Conservation (phyloP, 2,329 filamentous ascomycete genomes). For the Epichloe brachyelytri region DNA sequence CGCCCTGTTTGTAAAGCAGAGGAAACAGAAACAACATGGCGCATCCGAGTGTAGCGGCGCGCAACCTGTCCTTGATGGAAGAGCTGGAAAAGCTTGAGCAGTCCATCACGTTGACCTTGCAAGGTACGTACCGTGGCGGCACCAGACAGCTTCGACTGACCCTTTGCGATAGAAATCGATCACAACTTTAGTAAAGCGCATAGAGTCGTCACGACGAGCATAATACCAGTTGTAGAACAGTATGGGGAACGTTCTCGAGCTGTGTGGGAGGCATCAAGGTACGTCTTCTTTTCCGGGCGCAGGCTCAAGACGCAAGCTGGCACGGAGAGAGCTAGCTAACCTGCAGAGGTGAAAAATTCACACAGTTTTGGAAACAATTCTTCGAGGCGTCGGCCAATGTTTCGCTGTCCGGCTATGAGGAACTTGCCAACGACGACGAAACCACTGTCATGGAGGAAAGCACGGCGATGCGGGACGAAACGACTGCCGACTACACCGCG, state of each 20-base stretch:
- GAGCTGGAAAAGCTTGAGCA: conserved; percentile 94
- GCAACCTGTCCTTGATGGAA: conserved; percentile 70
- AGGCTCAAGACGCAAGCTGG: background rate
- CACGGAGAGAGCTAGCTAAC: background rate
- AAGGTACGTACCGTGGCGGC: conserved; percentile 51
- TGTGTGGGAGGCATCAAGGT: conserved; percentile 96
- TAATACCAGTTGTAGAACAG: conserved; percentile 84
- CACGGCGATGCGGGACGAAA: conserved; percentile 43
- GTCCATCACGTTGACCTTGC: conserved; percentile 87
- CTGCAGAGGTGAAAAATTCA: background rate
- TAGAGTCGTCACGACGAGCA: conserved; percentile 86
- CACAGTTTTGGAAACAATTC: conserved; percentile 97
- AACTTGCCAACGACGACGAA: conserved; percentile 58
- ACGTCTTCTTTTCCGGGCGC: background rate
- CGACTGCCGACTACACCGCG: conserved; percentile 35
- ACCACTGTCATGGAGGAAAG: conserved; percentile 36
- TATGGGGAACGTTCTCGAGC: conserved; percentile 88
- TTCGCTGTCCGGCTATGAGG: conserved; percentile 88
- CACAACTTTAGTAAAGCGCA: conserved; percentile 96
- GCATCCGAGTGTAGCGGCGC: conserved; percentile 32
- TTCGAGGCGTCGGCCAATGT: conserved; percentile 98
- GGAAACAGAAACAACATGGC: conserved; percentile 28
- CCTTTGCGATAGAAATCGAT: conserved; percentile 64
- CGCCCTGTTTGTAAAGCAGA: background rate
- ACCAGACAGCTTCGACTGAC: background rate